phyloP scores from a whole-genome alignment of 805 yeast species.

The Candida schatavii region DNA sequence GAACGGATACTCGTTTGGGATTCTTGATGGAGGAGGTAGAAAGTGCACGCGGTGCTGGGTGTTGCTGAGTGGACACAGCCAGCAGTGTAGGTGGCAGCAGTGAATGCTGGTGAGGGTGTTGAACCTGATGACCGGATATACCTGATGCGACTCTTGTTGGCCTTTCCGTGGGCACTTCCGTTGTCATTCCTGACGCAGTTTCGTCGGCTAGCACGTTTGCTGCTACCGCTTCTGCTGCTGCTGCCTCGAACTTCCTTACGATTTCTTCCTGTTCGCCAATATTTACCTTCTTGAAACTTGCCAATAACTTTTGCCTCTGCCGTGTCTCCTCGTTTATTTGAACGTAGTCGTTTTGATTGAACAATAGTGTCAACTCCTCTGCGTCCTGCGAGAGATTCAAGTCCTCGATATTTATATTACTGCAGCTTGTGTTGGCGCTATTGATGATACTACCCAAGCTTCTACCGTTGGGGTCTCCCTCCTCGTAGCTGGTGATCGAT shows the following conservation, averaged over 20 bases:
- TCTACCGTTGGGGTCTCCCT: conserved; percentile 2
- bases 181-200: neutral
- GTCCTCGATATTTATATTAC: conserved; percentile 9
- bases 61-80: neutral
- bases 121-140: no score
- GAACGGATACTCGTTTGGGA: neutral
- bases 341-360: conserved; percentile 23
- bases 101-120: neutral
- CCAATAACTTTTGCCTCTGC: conserved; percentile 18
- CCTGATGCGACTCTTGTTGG: neutral
- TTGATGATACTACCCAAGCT: conserved; percentile 4
- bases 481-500: conserved; percentile 7
- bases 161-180: neutral
- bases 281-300: conserved; percentile 17
- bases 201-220: neutral
- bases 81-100: no score
- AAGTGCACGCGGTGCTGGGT: neutral
- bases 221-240: neutral
- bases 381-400: conserved; percentile 31
- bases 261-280: neutral
- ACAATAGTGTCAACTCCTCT: conserved; percentile 26
- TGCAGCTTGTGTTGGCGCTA: neutral
- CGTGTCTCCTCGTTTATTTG: conserved; percentile 24
- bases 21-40: neutral
- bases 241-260: neutral